Conservation (phyloP, 345 rosid species). For the Trapa bicornis region DNA sequence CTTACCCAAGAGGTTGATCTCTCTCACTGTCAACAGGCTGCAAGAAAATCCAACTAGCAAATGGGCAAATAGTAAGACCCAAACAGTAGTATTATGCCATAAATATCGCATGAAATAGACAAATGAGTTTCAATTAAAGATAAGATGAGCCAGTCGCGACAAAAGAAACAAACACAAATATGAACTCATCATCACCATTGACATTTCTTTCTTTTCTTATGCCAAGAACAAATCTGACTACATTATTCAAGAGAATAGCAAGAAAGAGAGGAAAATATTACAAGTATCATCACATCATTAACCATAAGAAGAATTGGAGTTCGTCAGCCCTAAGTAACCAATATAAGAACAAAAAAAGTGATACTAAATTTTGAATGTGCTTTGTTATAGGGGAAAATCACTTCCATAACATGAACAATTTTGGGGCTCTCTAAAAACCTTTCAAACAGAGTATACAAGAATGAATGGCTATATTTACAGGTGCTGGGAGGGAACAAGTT, state of each 20-base stretch:
- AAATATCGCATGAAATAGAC: not conserved
- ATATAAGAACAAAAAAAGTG: not conserved
- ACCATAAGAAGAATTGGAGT: not conserved
- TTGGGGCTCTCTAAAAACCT: not conserved
- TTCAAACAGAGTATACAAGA: not conserved
- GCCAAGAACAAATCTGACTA: not conserved
- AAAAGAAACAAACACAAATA: not conserved
- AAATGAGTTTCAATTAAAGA: not conserved
- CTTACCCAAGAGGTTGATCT: not conserved
- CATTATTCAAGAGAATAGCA: not conserved
- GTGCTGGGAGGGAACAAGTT: not conserved
- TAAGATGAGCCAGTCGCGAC: not conserved
- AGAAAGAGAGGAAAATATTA: not conserved
- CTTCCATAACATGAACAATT: not conserved
- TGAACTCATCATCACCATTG: not conserved
- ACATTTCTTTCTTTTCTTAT: not conserved
- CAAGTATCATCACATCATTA: not conserved
- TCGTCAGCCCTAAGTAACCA: not conserved
- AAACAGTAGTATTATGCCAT: not conserved
- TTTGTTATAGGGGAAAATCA: not conserved
- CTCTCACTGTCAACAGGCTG: not conserved
- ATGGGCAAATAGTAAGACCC: not conserved
- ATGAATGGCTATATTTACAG: slow-evolving; percentile 4
- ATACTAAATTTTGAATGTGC: not conserved
- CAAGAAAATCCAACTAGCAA: not conserved